Percentiles rank a stretch among this genome's conserved stretches.
Evolutionary conservation across 2,329 filamentous ascomycete genomes (phyloP).

Genomic region (Hypoxylon sp.): DNA sequence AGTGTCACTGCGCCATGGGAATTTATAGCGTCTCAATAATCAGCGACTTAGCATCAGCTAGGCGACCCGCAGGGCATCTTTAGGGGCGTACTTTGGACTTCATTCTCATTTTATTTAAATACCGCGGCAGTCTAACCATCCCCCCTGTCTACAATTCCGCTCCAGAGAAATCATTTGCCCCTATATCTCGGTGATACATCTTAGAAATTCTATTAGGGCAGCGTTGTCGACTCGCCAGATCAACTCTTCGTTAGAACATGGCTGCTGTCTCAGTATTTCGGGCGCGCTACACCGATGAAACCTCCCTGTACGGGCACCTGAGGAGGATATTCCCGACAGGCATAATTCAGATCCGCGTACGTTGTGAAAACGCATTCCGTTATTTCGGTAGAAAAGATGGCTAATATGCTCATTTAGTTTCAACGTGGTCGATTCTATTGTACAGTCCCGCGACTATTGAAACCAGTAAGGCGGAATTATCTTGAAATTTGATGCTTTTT

Average conservation of each 20-base stretch:
- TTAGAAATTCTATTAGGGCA: neutral
- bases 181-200: neutral
- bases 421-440: constrained; percentile 26
- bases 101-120: neutral
- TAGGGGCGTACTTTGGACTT: neutral
- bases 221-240: neutral
- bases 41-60: neutral
- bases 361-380: neutral
- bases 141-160: neutral
- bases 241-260: neutral
- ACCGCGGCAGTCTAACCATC: neutral
- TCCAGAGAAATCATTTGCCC: neutral
- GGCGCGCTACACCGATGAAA: constrained; percentile 31
- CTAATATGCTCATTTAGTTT: constrained; percentile 16
- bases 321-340: constrained; percentile 22
- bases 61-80: neutral
- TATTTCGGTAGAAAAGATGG: neutral
- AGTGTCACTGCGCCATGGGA: neutral
- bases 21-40: neutral
- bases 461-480: neutral
- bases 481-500: neutral
- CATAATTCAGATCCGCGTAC: constrained; percentile 18
- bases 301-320: constrained; percentile 9
- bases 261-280: constrained; percentile 5
- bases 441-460: constrained; percentile 9